A percentile compares a stretch with the other conserved stretches of the same genome.
phyloP scores from a whole-genome alignment of 2,329 filamentous ascomycete species.

The Cordyceps farinosa region DNA sequence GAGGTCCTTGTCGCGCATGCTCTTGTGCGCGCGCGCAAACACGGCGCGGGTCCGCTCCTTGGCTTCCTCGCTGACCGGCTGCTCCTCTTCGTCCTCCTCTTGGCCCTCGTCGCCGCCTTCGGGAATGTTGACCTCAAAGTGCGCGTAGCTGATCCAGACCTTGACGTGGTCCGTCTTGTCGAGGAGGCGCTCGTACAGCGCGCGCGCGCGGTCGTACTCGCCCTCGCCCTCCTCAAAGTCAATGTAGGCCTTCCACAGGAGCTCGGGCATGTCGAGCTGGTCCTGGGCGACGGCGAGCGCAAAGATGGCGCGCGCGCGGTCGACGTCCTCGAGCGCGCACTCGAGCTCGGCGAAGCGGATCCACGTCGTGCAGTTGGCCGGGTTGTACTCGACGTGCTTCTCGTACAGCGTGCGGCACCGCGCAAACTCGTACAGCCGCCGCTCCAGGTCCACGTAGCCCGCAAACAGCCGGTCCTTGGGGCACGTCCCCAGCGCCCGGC shows the following conservation, averaged over 20 bases:
- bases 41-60: constrained; percentile 77
- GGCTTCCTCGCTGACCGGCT: constrained; percentile 74
- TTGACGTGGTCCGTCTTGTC: constrained; percentile 98
- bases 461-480: constrained; percentile 95
- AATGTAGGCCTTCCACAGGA: constrained; percentile 97
- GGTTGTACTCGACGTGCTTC: constrained; percentile 91
- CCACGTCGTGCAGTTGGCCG: constrained; percentile 89
- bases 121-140: constrained; percentile 93
- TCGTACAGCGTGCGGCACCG: constrained; percentile 88
- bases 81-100: constrained; percentile 56
- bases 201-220: constrained; percentile 78
- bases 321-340: constrained; percentile 82
- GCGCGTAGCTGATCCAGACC: constrained; percentile 98
- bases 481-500: constrained; percentile 86
- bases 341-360: constrained; percentile 95
- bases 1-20: constrained; percentile 84
- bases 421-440: constrained; percentile 90
- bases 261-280: constrained; percentile 91
- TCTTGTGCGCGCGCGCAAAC: constrained; percentile 80
- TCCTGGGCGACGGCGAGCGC: constrained; percentile 83
- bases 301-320: constrained; percentile 84
- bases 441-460: constrained; percentile 88
- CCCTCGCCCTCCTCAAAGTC: constrained; percentile 97
- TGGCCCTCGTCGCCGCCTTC: constrained; percentile 61
- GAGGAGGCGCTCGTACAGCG: constrained; percentile 84